Conservation (phyloP, 805 yeast genomes). For the Pichia cabralensis region DNA sequence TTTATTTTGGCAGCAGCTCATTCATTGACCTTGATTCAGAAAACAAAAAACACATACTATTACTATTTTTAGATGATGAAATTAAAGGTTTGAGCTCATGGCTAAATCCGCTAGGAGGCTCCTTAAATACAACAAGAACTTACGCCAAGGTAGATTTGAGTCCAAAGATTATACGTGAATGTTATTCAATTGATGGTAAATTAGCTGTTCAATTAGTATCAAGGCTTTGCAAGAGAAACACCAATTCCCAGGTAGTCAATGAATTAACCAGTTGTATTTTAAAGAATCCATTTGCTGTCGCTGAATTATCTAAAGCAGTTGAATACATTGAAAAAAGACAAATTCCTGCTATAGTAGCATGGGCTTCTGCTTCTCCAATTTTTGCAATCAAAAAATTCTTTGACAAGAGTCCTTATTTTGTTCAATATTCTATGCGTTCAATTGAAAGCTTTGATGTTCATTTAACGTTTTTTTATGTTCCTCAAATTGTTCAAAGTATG, state of each 20-base stretch:
- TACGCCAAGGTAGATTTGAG: conserved; percentile 27
- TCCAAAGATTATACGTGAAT: conserved; percentile 38
- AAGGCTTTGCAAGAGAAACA: conserved; percentile 32
- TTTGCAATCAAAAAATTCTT: conserved; percentile 76
- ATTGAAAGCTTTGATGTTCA: conserved; percentile 81
- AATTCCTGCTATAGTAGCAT: conserved; percentile 31
- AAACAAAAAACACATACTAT: conserved; percentile 42
- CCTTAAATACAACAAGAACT: conserved; percentile 16
- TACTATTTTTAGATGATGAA: conserved; percentile 67
- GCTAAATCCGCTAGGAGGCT: conserved; percentile 52
- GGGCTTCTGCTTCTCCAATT: conserved; percentile 73
- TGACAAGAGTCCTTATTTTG: conserved; percentile 51
- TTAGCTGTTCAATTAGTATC: conserved; percentile 63
- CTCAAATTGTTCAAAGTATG: conserved; percentile 91
- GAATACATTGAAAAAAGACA: conserved; percentile 32
- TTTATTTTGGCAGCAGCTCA: conserved; percentile 19
- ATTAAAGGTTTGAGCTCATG: conserved; percentile 64
- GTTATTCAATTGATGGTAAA: conserved; percentile 59
- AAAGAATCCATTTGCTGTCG: conserved; percentile 49
- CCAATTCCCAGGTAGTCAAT: conserved; percentile 28
- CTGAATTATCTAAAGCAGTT: conserved; percentile 48
- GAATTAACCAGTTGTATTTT: conserved; percentile 36
- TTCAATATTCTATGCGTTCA: conserved; percentile 87
- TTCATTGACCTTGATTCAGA: conserved; percentile 25
- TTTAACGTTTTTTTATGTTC: conserved; percentile 90